Conservation (phyloP, 2,329 filamentous ascomycete species). For the Talaromyces funiculosus region DNA sequence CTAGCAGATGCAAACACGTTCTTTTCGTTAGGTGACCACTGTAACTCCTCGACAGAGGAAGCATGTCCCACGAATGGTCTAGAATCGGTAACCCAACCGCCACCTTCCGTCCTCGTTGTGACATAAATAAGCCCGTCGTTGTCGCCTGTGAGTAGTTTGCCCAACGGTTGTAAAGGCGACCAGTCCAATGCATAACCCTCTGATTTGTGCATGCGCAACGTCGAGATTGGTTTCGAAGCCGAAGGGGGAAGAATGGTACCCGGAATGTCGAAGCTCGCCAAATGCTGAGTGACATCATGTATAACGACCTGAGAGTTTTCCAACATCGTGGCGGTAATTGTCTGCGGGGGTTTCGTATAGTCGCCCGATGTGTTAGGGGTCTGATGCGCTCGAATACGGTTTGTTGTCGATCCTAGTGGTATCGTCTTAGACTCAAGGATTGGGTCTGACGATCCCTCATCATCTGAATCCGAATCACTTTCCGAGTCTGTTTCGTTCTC, state of each 20-base stretch:
- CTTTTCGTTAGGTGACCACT: slow-evolving; percentile 91
- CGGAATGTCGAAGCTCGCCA: slow-evolving; percentile 83
- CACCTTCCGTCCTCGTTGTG: slow-evolving; percentile 79
- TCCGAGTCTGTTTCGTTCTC: slow-evolving; percentile 64
- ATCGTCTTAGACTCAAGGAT: slow-evolving; percentile 91
- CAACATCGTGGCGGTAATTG: slow-evolving; percentile 84
- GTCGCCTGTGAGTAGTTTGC: slow-evolving; percentile 87
- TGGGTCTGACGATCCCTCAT: slow-evolving; percentile 71
- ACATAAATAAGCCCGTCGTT: slow-evolving; percentile 83
- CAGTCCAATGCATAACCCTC: slow-evolving; percentile 98
- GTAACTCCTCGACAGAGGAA: slow-evolving; percentile 84
- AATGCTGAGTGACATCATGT: slow-evolving; percentile 87
- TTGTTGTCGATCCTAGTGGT: slow-evolving; percentile 79
- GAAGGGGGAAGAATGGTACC: slow-evolving; percentile 72
- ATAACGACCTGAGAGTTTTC: slow-evolving; percentile 85
- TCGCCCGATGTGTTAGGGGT: slow-evolving; percentile 59
- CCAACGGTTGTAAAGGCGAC: slow-evolving; percentile 74
- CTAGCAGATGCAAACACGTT: slow-evolving; percentile 94
- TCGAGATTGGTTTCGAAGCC: slow-evolving; percentile 83
- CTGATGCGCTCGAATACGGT: slow-evolving; percentile 86
- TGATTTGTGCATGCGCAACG: slow-evolving; percentile 81
- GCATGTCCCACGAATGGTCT: slow-evolving; percentile 78
- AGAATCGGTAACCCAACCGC: slow-evolving; percentile 82
- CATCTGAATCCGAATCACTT: slow-evolving; percentile 63
- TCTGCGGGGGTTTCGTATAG: slow-evolving; percentile 66